phyloP scores from a whole-genome alignment of 2,329 filamentous ascomycete species.

The Paraphoma sp. region DNA sequence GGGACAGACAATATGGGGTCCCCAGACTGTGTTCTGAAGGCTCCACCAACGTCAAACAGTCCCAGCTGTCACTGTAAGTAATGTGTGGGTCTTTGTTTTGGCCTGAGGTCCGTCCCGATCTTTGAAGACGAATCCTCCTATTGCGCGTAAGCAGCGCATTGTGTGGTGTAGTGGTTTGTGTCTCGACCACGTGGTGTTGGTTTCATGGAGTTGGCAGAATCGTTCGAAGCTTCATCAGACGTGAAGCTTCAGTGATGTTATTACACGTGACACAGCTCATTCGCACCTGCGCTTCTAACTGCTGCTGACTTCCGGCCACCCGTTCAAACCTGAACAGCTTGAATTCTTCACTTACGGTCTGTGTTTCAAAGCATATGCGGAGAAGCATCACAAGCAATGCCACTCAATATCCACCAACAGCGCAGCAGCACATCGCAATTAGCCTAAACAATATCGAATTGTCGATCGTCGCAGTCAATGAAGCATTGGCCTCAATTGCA shows the following conservation, averaged over 20 bases:
- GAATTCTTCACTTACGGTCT: no score
- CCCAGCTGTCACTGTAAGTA: conserved; percentile 2
- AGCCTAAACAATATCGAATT: conserved; percentile 9
- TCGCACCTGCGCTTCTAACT: no score
- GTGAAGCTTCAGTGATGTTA: no score
- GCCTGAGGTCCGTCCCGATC: neutral
- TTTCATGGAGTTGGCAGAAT: no score
- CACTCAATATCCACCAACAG: conserved; percentile 15
- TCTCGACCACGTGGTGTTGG: no score
- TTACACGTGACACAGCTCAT: no score
- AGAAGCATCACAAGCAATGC: conserved; percentile 15
- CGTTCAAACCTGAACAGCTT: no score
- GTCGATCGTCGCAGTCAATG: conserved; percentile 1
- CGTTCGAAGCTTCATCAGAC: no score
- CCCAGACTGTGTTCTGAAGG: conserved; percentile 13
- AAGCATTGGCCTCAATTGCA: conserved; percentile 1
- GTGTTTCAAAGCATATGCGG: neutral
- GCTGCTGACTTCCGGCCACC: no score
- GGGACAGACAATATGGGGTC: conserved; percentile 29
- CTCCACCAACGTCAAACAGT: conserved; percentile 3
- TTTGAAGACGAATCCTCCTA: neutral
- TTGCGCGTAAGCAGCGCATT: no score
- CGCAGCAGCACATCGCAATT: conserved; percentile 3
- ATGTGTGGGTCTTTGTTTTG: neutral
- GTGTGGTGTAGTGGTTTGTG: no score